A percentile compares a stretch with the other conserved stretches of the same genome.
Evolutionary conservation across 345 rosid species (phyloP).

Genomic region (Trapa incisa): DNA sequence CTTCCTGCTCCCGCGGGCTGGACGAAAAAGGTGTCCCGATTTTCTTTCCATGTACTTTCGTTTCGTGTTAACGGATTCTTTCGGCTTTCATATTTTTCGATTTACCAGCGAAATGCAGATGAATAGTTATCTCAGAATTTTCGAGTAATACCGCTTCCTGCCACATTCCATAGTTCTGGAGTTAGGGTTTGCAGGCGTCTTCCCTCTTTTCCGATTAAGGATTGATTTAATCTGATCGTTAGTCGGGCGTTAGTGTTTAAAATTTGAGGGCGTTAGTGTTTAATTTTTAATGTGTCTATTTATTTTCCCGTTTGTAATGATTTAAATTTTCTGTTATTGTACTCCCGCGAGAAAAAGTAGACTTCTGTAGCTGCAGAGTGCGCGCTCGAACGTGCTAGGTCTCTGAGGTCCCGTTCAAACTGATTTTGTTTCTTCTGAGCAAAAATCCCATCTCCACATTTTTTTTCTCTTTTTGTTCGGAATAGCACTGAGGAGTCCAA

Average conservation of each 20-base stretch:
- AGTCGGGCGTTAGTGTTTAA: not conserved
- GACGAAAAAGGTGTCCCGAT: constrained; percentile 24
- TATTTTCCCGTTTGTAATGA: not conserved
- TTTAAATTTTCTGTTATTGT: not conserved
- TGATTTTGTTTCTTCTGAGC: not conserved
- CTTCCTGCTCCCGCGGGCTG: constrained; percentile 41
- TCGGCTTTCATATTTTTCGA: not conserved
- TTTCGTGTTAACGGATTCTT: not conserved
- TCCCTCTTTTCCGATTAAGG: not conserved
- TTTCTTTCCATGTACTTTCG: not conserved
- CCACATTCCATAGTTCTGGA: not conserved
- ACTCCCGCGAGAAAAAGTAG: not conserved
- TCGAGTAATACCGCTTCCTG: not conserved
- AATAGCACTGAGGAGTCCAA: not conserved
- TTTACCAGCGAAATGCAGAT: not conserved
- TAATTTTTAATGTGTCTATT: not conserved
- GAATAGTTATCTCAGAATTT: not conserved
- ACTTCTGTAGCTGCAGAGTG: not conserved
- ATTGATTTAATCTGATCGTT: not conserved
- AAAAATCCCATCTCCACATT: not conserved
- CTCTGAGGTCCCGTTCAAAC: not conserved
- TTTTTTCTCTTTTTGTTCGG: not conserved
- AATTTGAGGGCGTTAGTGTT: not conserved
- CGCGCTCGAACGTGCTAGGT: not conserved
- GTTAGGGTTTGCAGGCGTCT: constrained; percentile 5